Percentiles rank a stretch among this genome's conserved stretches.
Evolutionary conservation across 2,329 filamentous ascomycete genomes (phyloP).

Genomic region (Pestalotiopsis sp.): DNA sequence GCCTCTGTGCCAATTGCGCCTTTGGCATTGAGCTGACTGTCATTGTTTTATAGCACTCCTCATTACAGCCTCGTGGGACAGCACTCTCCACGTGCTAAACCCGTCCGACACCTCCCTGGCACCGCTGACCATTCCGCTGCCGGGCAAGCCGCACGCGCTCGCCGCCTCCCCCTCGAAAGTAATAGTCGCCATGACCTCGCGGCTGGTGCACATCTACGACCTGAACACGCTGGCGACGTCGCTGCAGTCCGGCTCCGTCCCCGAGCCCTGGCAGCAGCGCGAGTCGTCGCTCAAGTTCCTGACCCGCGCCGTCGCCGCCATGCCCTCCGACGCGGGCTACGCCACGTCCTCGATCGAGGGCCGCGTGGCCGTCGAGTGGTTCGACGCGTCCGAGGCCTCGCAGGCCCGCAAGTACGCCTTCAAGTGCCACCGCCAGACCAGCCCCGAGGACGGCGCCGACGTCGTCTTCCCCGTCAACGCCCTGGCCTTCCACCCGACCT

Average conservation of each 20-base stretch:
- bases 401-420: conserved; percentile 97
- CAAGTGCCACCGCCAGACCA: conserved; percentile 90
- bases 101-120: conserved; percentile 51
- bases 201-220: conserved; percentile 94
- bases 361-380: conserved; percentile 96
- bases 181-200: conserved; percentile 93
- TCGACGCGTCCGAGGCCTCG: conserved; percentile 83
- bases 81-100: conserved; percentile 83
- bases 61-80: conserved; percentile 92
- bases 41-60: conserved; percentile 59
- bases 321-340: conserved; percentile 95
- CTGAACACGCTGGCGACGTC: conserved; percentile 66
- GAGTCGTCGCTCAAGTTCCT: conserved; percentile 96
- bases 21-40: too few species aligned
- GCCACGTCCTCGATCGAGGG: conserved; percentile 92
- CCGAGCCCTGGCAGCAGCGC: conserved; percentile 85
- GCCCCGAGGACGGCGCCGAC: conserved; percentile 63
- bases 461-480: conserved; percentile 92
- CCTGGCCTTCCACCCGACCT: conserved; percentile 80
- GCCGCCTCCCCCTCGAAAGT: conserved; percentile 77
- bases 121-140: conserved; percentile 70
- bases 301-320: conserved; percentile 89
- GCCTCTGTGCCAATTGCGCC: neutral
- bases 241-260: conserved; percentile 49
- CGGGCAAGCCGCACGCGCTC: conserved; percentile 87